These are phyloP conservation scores for Cyberlindnera maritima DNA, from an alignment of 805 yeast species.

Conservation along the genomic window DNA sequence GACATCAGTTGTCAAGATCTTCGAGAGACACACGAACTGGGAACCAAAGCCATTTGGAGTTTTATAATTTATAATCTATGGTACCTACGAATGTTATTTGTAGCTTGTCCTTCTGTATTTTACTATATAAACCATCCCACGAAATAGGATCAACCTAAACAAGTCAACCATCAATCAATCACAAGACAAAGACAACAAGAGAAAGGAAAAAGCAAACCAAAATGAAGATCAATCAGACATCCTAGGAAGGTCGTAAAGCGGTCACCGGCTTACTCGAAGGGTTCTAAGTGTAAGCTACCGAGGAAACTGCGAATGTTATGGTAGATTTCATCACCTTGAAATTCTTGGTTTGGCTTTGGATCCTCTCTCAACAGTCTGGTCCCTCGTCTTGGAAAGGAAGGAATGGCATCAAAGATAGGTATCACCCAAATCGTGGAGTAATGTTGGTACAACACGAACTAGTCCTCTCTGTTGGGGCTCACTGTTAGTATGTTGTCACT, in stretches of 20 bases:
- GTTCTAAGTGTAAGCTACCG: conserved; percentile 90
- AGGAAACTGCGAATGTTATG: conserved; percentile 93
- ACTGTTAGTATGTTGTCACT: conserved; percentile 3
- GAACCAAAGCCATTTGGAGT: conserved; percentile 55
- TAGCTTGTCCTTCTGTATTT: too few relatives aligned
- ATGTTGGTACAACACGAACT: conserved; percentile 8
- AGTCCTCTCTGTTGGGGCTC: conserved; percentile 14
- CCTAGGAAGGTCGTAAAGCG: conserved; percentile 88
- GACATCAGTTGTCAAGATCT: conserved; percentile 11
- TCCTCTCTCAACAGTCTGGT: not conserved
- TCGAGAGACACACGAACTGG: conserved; percentile 37
- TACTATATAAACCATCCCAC: not conserved
- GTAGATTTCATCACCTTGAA: conserved; percentile 70
- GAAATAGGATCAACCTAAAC: not conserved
- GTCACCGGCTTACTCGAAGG: conserved; percentile 78
- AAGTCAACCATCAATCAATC: not conserved
- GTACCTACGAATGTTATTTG: not conserved
- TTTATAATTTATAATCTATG: conserved; percentile 17
- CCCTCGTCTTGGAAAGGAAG: not conserved
- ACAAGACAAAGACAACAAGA: not conserved
- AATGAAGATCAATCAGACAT: conserved; percentile 63
- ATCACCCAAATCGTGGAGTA: not conserved
- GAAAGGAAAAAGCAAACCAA: not conserved
- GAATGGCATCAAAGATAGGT: not conserved
- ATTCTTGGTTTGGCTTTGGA: not conserved